Percentiles rank a stretch among this genome's conserved stretches.
Evolutionary conservation across 371 early-diverging fungal genomes (phyloP).

Genomic region (Haplosporangium sp.): DNA sequence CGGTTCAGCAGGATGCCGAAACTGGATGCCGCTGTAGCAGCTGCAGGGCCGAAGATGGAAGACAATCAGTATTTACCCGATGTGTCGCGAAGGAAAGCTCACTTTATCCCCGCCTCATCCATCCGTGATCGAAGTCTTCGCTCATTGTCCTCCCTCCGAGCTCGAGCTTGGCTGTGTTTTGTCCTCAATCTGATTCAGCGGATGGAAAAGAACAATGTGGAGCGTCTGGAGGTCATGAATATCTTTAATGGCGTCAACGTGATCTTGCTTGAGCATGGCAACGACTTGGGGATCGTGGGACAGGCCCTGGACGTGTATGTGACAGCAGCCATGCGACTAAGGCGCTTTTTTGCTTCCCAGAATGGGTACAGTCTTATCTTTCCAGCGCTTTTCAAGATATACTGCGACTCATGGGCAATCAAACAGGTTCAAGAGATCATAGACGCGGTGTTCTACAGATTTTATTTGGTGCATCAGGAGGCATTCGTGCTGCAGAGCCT

Average conservation of each 20-base stretch:
- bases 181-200: slow-evolving; percentile 63
- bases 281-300: slow-evolving; percentile 68
- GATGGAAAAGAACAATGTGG: slow-evolving; percentile 67
- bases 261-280: slow-evolving; percentile 64
- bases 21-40: not conserved
- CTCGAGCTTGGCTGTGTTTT: slow-evolving; percentile 71
- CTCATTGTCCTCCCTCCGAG: slow-evolving; percentile 62
- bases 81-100: slow-evolving; percentile 3
- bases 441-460: slow-evolving; percentile 68
- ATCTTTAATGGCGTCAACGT: slow-evolving; percentile 69
- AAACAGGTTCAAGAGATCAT: slow-evolving; percentile 64
- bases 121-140: slow-evolving; percentile 15
- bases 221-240: slow-evolving; percentile 64
- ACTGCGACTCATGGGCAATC: slow-evolving; percentile 63
- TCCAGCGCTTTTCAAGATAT: slow-evolving; percentile 71
- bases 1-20: slow-evolving; percentile 31
- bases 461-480: slow-evolving; percentile 74
- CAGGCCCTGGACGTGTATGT: slow-evolving; percentile 69
- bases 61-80: slow-evolving; percentile 27
- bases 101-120: slow-evolving; percentile 1
- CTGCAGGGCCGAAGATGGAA: slow-evolving; percentile 11
- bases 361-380: slow-evolving; percentile 70
- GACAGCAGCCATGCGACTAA: slow-evolving; percentile 65
- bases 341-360: slow-evolving; percentile 69
- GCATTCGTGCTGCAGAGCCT: slow-evolving; percentile 77